Evolutionary conservation across 352 stramenopile genomes (phyloP).

Genomic region (Blastocystis sp.): DNA sequence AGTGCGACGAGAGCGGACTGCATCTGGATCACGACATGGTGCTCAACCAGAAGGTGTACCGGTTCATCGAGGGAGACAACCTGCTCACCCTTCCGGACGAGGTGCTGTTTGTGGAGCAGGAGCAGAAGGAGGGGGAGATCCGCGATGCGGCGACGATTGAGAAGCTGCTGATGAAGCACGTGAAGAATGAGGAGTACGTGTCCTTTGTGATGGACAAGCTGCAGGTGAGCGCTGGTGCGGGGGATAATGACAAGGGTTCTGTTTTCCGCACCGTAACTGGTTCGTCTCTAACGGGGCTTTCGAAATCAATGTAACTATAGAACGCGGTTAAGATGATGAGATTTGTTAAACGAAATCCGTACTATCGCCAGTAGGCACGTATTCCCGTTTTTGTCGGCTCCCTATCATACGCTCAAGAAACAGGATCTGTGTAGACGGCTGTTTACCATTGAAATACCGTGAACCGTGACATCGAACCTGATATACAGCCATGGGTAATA

Average conservation of each 20-base stretch:
- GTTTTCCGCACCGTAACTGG: conserved; percentile 52
- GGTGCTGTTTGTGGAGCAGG: conserved; percentile 56
- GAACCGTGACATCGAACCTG: too few species aligned
- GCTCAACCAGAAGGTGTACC: conserved; percentile 66
- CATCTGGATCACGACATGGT: conserved; percentile 34
- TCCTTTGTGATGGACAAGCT: conserved; percentile 42
- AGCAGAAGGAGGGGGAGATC: conserved; percentile 3
- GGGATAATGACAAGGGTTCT: conserved; percentile 9
- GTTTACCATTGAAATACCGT: too few species aligned
- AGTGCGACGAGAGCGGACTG: neutral
- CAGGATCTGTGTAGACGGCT: too few species aligned
- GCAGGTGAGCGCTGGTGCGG: neutral
- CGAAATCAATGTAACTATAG: conserved; percentile 6
- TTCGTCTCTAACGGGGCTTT: conserved; percentile 10
- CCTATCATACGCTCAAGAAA: too few species aligned
- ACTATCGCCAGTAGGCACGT: neutral
- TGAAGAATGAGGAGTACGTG: conserved; percentile 56
- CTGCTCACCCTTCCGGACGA: conserved; percentile 27
- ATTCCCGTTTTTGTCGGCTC: neutral
- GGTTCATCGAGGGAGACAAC: conserved; percentile 16
- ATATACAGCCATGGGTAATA: conserved; percentile 50
- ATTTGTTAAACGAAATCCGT: neutral
- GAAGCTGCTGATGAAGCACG: conserved; percentile 11
- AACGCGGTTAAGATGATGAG: neutral
- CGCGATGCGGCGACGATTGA: neutral